phyloP scores from a whole-genome alignment of 2,329 filamentous ascomycete species.

The Ambrosiella beaveri region DNA sequence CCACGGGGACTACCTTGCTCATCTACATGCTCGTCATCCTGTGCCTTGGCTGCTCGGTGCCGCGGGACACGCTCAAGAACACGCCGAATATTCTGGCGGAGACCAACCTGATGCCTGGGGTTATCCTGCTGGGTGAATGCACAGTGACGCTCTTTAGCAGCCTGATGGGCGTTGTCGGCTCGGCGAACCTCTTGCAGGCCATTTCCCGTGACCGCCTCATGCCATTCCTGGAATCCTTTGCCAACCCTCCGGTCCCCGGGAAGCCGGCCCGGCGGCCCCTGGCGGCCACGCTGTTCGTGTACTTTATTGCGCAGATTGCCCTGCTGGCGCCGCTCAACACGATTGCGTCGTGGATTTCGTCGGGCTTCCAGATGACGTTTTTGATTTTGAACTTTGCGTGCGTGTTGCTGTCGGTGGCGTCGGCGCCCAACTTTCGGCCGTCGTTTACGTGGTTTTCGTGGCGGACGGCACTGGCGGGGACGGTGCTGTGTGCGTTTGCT shows the following conservation, averaged over 20 bases:
- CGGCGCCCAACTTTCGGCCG: constrained; percentile 74
- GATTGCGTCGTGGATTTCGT: constrained; percentile 77
- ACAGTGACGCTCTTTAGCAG: constrained; percentile 72
- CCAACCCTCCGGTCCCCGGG: constrained; percentile 24
- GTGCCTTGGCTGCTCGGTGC: constrained; percentile 60
- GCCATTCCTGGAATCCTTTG: constrained; percentile 58
- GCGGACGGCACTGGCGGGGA: constrained; percentile 60
- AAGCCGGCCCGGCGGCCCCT: background rate
- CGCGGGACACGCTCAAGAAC: constrained; percentile 52
- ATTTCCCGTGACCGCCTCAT: constrained; percentile 63
- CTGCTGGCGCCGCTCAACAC: constrained; percentile 74
- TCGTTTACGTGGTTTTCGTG: constrained; percentile 82
- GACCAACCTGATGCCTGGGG: constrained; percentile 54
- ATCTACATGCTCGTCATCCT: constrained; percentile 29
- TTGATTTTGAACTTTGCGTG: constrained; percentile 77
- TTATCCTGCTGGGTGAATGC: constrained; percentile 68
- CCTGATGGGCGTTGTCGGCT: constrained; percentile 72
- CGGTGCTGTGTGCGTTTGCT: constrained; percentile 56
- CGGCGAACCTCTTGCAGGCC: constrained; percentile 70
- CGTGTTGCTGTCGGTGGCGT: constrained; percentile 71
- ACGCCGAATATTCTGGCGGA: constrained; percentile 69
- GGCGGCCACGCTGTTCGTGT: constrained; percentile 57
- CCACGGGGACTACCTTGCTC: constrained; percentile 63
- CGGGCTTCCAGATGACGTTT: constrained; percentile 88
- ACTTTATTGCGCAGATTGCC: constrained; percentile 56